These are phyloP conservation scores for Polygonum aviculare DNA, from an alignment of 148 eudicot genomes.

Conservation along the genomic window DNA sequence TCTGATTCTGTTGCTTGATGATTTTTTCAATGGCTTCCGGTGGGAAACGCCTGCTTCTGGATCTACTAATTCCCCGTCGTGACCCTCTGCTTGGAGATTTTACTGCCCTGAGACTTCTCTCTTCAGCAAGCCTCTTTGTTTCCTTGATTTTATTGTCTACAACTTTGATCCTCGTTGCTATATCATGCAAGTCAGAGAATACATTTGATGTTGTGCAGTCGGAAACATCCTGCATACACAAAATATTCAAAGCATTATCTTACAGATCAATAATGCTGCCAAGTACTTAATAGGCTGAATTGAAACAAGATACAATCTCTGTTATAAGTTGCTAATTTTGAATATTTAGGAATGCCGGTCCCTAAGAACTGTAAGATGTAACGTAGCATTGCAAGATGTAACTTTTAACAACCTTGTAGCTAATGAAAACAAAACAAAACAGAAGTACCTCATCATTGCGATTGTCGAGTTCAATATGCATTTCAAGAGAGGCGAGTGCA, in stretches of 20 bases:
- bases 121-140: slow-evolving; percentile 12
- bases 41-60: slow-evolving; percentile 17
- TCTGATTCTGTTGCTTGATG: slow-evolving; percentile 9
- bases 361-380: neutral
- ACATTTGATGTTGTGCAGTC: slow-evolving; percentile 22
- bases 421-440: neutral
- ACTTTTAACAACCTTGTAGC: neutral
- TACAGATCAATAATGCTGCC: too few relatives aligned
- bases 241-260: neutral
- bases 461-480: slow-evolving; percentile 22
- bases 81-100: slow-evolving; percentile 44
- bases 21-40: slow-evolving; percentile 16
- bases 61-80: slow-evolving; percentile 31
- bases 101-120: slow-evolving; percentile 34
- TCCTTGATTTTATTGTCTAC: slow-evolving; percentile 31
- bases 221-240: slow-evolving; percentile 34
- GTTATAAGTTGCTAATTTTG: neutral
- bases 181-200: slow-evolving; percentile 26
- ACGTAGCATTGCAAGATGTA: neutral
- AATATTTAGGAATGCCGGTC: neutral
- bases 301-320: neutral
- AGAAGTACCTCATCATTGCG: slow-evolving; percentile 34
- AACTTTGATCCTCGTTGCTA: slow-evolving; percentile 47
- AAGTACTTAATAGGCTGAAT: too few relatives aligned
- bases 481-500: slow-evolving; percentile 66